These are phyloP conservation scores for Acacia concinna DNA, from an alignment of 331 rosid genomes.

Conservation along the genomic window DNA sequence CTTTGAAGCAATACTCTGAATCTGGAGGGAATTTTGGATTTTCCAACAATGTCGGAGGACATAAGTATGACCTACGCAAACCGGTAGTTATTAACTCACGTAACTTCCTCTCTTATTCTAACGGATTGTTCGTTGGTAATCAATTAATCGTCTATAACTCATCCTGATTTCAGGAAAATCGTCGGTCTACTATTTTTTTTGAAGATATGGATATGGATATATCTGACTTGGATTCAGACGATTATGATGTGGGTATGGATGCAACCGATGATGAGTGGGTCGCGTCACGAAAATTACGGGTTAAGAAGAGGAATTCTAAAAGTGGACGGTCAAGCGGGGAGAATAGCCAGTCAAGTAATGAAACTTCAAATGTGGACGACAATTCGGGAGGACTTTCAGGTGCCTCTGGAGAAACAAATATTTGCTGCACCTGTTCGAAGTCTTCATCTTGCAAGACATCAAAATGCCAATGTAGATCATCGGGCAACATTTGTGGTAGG, in stretches of 20 bases:
- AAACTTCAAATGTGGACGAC: conserved; percentile 37
- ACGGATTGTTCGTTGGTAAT: conserved; percentile 13
- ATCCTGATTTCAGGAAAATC: conserved; percentile 50
- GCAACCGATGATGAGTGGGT: conserved; percentile 58
- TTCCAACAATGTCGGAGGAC: conserved; percentile 47
- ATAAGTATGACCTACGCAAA: conserved; percentile 77
- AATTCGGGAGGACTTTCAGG: conserved; percentile 27
- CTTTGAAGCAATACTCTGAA: conserved; percentile 36
- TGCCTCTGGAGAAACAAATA: conserved; percentile 31
- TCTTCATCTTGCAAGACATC: conserved; percentile 73
- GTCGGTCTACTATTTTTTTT: conserved; percentile 54
- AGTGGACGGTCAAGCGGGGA: conserved; percentile 41
- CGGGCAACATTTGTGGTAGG: conserved; percentile 57
- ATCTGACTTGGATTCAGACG: conserved; percentile 46
- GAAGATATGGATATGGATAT: conserved; percentile 94
- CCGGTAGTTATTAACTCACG: conserved; percentile 48
- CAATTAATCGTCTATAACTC: neutral
- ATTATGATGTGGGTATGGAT: conserved; percentile 22
- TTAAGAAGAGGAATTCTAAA: conserved; percentile 53
- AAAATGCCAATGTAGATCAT: conserved; percentile 67
- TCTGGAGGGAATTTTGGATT: conserved; percentile 32
- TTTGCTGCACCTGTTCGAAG: conserved; percentile 81
- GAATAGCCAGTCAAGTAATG: conserved; percentile 14
- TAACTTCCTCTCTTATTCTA: neutral
- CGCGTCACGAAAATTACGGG: conserved; percentile 34